Percentiles rank a stretch among this genome's conserved stretches.
phyloP scores from a whole-genome alignment of 1,139 yeast genomes.

The Suhomyces guaymorum region DNA sequence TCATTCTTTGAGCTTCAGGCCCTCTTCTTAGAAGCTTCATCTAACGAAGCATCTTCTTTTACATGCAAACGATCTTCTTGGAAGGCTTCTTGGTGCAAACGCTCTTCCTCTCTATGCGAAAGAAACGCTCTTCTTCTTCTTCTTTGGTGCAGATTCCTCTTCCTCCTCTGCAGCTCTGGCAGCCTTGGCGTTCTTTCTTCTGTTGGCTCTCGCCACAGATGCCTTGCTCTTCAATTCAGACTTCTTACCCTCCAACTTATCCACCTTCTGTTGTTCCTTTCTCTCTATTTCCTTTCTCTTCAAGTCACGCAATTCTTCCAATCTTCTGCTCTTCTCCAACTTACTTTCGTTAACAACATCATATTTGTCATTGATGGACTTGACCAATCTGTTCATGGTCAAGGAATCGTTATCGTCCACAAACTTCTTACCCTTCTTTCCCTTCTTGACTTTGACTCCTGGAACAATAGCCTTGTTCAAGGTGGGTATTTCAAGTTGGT shows the following conservation, averaged over 20 bases:
- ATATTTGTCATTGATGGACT: slow-evolving; percentile 76
- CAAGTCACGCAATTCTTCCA: slow-evolving; percentile 86
- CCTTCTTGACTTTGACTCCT: slow-evolving; percentile 73
- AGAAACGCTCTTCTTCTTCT: slow-evolving; percentile 40
- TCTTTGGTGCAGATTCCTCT: slow-evolving; percentile 22
- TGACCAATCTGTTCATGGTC: slow-evolving; percentile 65
- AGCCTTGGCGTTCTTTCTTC: slow-evolving; percentile 70
- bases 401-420: slow-evolving; percentile 71
- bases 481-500: slow-evolving; percentile 73
- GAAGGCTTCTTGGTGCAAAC: too few relatives aligned
- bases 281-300: slow-evolving; percentile 84
- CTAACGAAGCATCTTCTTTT: too few relatives aligned
- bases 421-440: slow-evolving; percentile 93
- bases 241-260: slow-evolving; percentile 75
- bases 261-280: slow-evolving; percentile 70
- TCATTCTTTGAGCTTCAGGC: too few relatives aligned
- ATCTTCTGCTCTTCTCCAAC: slow-evolving; percentile 81
- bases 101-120: slow-evolving; percentile 40
- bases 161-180: slow-evolving; percentile 39
- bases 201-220: slow-evolving; percentile 60
- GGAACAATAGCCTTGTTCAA: slow-evolving; percentile 84
- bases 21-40: too few relatives aligned
- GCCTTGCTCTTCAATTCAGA: slow-evolving; percentile 73
- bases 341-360: slow-evolving; percentile 87
- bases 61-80: too few relatives aligned